These are phyloP conservation scores for Atkinsonella hypoxylon DNA, from an alignment of 2,329 filamentous ascomycete species.

Conservation along the genomic window DNA sequence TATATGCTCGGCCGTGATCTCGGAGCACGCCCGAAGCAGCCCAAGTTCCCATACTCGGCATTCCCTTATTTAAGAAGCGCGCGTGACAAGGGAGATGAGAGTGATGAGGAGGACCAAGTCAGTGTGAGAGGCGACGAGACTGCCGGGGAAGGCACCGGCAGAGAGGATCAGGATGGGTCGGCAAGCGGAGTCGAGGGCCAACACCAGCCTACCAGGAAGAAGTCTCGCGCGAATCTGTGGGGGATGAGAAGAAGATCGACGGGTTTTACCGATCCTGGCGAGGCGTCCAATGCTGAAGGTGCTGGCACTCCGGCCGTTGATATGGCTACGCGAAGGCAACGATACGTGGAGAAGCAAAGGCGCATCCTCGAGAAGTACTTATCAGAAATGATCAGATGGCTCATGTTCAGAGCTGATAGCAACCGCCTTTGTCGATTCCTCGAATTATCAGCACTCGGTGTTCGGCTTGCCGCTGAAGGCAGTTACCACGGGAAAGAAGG, in stretches of 20 bases:
- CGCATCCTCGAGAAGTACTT: conserved; percentile 81
- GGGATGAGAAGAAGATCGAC: conserved; percentile 42
- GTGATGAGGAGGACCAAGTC: conserved; percentile 56
- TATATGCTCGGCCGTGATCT: conserved; percentile 59
- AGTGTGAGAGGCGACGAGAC: conserved; percentile 30
- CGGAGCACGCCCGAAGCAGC: conserved; percentile 64
- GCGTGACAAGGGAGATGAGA: conserved; percentile 66
- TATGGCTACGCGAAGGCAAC: conserved; percentile 28
- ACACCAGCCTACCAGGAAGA: conserved; percentile 27
- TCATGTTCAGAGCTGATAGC: conserved; percentile 93
- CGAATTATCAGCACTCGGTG: conserved; percentile 85
- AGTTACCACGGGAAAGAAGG: conserved; percentile 98
- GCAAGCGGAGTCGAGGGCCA: conserved; percentile 23
- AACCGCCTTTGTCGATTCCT: conserved; percentile 93
- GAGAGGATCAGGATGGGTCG: conserved; percentile 42
- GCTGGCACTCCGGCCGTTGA: conserved; percentile 33
- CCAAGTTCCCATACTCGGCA: conserved; percentile 77
- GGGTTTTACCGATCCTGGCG: conserved; percentile 33
- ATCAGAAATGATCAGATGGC: conserved; percentile 86
- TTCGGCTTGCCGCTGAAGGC: conserved; percentile 85
- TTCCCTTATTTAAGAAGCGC: conserved; percentile 82
- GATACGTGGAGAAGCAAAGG: conserved; percentile 73
- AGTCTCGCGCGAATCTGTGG: conserved; percentile 41
- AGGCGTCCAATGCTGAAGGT: conserved; percentile 29
- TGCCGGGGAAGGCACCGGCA: conserved; percentile 40